Conservation (phyloP, 345 rosid species). For the Syzygium aromaticum region DNA sequence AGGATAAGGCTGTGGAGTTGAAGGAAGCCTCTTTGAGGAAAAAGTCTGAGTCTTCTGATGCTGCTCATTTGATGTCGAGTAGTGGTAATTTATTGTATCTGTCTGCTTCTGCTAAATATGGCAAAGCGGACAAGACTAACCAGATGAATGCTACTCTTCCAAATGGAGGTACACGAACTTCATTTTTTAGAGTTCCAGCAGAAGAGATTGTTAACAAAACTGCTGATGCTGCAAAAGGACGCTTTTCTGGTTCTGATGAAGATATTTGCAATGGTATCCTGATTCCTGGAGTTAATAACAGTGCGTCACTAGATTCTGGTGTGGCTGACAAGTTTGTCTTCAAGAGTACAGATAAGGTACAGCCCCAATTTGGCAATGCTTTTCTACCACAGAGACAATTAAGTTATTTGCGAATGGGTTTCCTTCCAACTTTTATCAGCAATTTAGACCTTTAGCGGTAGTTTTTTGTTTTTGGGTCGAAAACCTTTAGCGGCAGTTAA, state of each 20-base stretch:
- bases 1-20: conserved; percentile 61
- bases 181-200: conserved; percentile 18
- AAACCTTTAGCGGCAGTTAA: neutral
- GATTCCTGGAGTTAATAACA: neutral
- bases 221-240: conserved; percentile 15
- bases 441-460: neutral
- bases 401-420: neutral
- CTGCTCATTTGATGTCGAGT: conserved; percentile 2
- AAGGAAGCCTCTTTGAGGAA: conserved; percentile 57
- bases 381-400: neutral
- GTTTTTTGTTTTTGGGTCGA: neutral
- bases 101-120: conserved; percentile 11
- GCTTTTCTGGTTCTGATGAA: conserved; percentile 8
- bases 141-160: conserved; percentile 8
- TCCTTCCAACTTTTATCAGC: neutral
- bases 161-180: conserved; percentile 24
- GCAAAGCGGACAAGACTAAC: conserved; percentile 16
- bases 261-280: neutral
- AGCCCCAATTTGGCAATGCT: neutral
- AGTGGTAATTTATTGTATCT: conserved; percentile 10
- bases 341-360: conserved; percentile 10
- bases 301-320: neutral
- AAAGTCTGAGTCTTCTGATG: conserved; percentile 28
- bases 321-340: neutral
- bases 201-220: conserved; percentile 9